Evolutionary conservation across 495 filamentous ascomycete species (phyloP).

Genomic region (Neurospora tetraspora): DNA sequence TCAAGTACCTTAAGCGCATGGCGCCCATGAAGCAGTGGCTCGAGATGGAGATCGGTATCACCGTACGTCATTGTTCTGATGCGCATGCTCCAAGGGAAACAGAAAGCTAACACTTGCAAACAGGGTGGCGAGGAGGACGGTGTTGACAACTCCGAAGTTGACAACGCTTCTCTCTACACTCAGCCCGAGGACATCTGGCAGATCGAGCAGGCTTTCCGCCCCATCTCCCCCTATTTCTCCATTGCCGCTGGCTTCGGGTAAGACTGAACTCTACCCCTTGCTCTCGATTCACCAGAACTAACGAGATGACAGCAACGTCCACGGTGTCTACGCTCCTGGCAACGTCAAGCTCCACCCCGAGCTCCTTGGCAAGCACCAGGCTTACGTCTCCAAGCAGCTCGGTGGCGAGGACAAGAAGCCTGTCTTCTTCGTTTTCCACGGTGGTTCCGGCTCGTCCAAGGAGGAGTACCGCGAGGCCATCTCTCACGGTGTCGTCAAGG

Average conservation of each 20-base stretch:
- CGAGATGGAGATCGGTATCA: slow-evolving; percentile 68
- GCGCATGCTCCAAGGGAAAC: not conserved
- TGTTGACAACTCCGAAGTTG: slow-evolving; percentile 73
- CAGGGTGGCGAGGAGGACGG: slow-evolving; percentile 92
- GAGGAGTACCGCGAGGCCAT: slow-evolving; percentile 83
- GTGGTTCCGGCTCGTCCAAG: slow-evolving; percentile 84
- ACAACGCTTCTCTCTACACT: slow-evolving; percentile 95
- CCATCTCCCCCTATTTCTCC: slow-evolving; percentile 88
- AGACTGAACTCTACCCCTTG: not conserved
- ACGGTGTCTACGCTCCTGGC: slow-evolving; percentile 98
- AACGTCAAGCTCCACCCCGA: slow-evolving; percentile 95
- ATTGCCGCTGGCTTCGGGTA: slow-evolving; percentile 83
- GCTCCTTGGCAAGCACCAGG: slow-evolving; percentile 89
- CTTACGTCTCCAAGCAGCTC: slow-evolving; percentile 68
- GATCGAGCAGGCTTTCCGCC: slow-evolving; percentile 65
- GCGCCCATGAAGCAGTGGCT: slow-evolving; percentile 97
- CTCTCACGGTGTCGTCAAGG: slow-evolving; percentile 88
- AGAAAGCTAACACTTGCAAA: slow-evolving; percentile 74
- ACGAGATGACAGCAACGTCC: slow-evolving; percentile 63
- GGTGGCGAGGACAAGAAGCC: slow-evolving; percentile 65
- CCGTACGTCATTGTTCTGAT: not conserved
- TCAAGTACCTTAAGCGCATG: slow-evolving; percentile 80
- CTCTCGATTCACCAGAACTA: not conserved
- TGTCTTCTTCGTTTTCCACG: slow-evolving; percentile 98
- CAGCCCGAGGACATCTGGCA: slow-evolving; percentile 91